Conservation (phyloP, 2,329 filamentous ascomycete genomes). For the Stachybotrys chlorohalonatus region DNA sequence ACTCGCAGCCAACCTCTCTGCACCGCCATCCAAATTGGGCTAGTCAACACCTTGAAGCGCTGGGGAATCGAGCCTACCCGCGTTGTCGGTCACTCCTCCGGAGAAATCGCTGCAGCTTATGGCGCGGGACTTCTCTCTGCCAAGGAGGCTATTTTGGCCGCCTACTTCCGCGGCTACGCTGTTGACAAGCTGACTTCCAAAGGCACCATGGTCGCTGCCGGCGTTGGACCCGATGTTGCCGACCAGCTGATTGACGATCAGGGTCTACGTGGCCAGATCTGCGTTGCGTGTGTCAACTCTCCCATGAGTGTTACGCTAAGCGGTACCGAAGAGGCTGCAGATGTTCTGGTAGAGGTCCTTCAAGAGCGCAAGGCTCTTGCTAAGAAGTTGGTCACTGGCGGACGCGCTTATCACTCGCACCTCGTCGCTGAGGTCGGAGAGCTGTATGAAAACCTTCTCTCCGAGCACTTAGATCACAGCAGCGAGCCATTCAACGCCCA, state of each 20-base stretch:
- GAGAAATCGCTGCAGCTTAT: conserved; percentile 10
- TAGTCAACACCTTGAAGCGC: conserved; percentile 16
- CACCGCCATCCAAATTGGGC: conserved; percentile 24
- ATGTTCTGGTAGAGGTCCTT: background rate
- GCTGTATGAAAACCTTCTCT: background rate
- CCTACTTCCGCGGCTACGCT: background rate
- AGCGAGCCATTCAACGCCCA: background rate
- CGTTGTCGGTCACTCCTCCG: conserved; percentile 10
- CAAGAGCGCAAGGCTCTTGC: background rate
- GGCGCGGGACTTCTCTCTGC: conserved; percentile 4
- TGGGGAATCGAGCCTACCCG: conserved; percentile 1
- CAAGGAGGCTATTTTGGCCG: conserved; percentile 3
- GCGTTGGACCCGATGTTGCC: background rate
- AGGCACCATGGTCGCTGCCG: background rate
- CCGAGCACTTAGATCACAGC: background rate
- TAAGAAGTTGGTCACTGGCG: background rate
- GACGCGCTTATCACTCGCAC: background rate
- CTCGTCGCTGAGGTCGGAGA: background rate
- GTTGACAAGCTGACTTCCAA: background rate
- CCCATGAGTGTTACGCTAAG: background rate
- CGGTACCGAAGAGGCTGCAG: background rate
- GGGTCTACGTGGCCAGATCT: background rate
- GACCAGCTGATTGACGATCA: background rate
- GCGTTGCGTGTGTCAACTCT: background rate
- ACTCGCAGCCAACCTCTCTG: conserved; percentile 19